Evolutionary conservation across 495 filamentous ascomycete genomes (phyloP).

Genomic region (Aspergillus olivimuriae): DNA sequence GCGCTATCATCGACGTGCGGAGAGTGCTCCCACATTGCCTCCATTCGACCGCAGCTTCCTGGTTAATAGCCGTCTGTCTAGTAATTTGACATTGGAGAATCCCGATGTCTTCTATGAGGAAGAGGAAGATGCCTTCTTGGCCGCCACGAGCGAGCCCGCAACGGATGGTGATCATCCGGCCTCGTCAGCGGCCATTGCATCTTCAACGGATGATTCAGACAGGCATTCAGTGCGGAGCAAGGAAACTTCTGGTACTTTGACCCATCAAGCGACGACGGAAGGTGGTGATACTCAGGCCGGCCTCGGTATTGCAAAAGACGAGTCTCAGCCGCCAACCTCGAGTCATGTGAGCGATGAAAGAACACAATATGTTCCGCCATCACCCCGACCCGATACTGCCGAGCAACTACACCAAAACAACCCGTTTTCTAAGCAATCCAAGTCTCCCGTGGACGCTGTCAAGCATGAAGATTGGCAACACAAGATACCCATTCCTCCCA

Average conservation of each 20-base stretch:
- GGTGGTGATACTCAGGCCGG: constrained; percentile 29
- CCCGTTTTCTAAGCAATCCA: constrained; percentile 17
- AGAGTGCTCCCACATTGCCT: constrained; percentile 85
- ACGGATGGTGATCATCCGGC: constrained; percentile 14
- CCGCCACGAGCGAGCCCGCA: constrained; percentile 32
- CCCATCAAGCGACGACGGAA: constrained; percentile 22
- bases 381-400: too few relatives aligned
- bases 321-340: too few relatives aligned
- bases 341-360: too few relatives aligned
- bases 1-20: constrained; percentile 84
- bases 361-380: too few relatives aligned
- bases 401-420: constrained; percentile 15
- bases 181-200: not conserved
- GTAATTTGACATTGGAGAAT: constrained; percentile 62
- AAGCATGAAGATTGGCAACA: constrained; percentile 27
- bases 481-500: constrained; percentile 21
- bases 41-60: constrained; percentile 68
- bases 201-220: constrained; percentile 15
- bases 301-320: constrained; percentile 44
- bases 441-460: constrained; percentile 22
- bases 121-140: constrained; percentile 67
- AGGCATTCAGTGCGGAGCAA: constrained; percentile 31
- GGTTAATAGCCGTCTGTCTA: constrained; percentile 58
- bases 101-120: constrained; percentile 94
- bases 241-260: constrained; percentile 35